Evolutionary conservation across 345 rosid species (phyloP).

Genomic region (Lumnitzera racemosa): DNA sequence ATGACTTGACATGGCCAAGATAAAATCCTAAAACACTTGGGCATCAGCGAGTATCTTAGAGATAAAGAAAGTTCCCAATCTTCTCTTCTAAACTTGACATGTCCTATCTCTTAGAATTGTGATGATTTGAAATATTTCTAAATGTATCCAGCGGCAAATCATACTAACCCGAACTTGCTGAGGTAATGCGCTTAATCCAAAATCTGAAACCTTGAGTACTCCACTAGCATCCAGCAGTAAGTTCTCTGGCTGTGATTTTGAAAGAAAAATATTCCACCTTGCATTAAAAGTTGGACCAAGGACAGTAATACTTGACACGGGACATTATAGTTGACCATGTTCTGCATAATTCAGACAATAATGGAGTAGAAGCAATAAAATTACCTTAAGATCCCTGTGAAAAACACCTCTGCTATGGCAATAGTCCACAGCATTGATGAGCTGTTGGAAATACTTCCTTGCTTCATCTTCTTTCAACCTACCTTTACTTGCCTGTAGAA

Average conservation of each 20-base stretch:
- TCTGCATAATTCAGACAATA: neutral
- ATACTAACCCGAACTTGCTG: constrained; percentile 95
- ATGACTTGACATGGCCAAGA: too few relatives aligned
- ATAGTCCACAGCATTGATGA: constrained; percentile 94
- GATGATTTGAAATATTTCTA: neutral
- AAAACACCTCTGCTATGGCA: constrained; percentile 95
- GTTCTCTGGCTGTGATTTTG: constrained; percentile 79
- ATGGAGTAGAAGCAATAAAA: neutral
- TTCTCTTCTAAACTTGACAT: too few relatives aligned
- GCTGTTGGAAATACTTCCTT: constrained; percentile 90
- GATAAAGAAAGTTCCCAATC: too few relatives aligned
- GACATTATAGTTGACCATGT: neutral
- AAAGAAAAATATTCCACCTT: constrained; percentile 9
- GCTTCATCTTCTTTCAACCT: constrained; percentile 96
- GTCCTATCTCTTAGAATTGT: neutral
- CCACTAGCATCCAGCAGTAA: constrained; percentile 86
- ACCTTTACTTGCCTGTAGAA: constrained; percentile 74
- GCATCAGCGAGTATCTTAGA: too few relatives aligned
- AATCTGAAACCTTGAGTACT: constrained; percentile 84
- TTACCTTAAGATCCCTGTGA: constrained; percentile 93
- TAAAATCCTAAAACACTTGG: too few relatives aligned
- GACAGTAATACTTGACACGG: neutral
- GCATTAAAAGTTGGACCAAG: neutral
- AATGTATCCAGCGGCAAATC: neutral
- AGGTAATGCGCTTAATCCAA: constrained; percentile 96